Conservation (phyloP, 192 early-diverging fungal genomes). For the Dispira simplex region DNA sequence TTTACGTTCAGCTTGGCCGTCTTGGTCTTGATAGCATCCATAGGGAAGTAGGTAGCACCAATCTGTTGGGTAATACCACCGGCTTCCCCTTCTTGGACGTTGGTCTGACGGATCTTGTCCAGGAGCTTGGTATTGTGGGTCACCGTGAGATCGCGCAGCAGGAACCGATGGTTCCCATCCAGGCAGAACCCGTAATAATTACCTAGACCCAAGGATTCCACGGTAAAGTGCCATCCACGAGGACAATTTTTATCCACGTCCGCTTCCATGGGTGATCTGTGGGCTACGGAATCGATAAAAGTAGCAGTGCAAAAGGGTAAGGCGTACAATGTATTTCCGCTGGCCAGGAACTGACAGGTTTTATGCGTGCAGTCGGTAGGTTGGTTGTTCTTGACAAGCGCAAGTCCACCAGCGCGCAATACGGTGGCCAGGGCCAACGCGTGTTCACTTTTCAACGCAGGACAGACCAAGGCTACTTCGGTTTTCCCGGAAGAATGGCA, state of each 20-base stretch:
- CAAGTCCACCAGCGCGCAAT: not conserved
- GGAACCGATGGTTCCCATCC: slow-evolving; percentile 35
- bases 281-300: not conserved
- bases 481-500: no score
- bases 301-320: not conserved
- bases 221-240: slow-evolving; percentile 20
- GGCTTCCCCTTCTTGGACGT: slow-evolving; percentile 98
- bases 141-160: slow-evolving; percentile 31
- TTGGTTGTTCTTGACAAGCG: no score
- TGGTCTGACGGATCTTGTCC: slow-evolving; percentile 98
- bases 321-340: not conserved
- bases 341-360: no score
- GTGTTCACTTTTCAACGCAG: not conserved
- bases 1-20: slow-evolving; percentile 57
- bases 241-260: not conserved
- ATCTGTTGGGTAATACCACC: slow-evolving; percentile 99
- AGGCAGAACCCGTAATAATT: slow-evolving; percentile 38
- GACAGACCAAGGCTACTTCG: no score
- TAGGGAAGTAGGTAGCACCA: slow-evolving; percentile 98
- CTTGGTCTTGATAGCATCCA: slow-evolving; percentile 84
- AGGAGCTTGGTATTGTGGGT: slow-evolving; percentile 84
- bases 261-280: not conserved
- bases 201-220: slow-evolving; percentile 20
- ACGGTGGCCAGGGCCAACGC: not conserved
- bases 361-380: no score